Conservation (phyloP, 495 filamentous ascomycete species). For the Neurospora africana region DNA sequence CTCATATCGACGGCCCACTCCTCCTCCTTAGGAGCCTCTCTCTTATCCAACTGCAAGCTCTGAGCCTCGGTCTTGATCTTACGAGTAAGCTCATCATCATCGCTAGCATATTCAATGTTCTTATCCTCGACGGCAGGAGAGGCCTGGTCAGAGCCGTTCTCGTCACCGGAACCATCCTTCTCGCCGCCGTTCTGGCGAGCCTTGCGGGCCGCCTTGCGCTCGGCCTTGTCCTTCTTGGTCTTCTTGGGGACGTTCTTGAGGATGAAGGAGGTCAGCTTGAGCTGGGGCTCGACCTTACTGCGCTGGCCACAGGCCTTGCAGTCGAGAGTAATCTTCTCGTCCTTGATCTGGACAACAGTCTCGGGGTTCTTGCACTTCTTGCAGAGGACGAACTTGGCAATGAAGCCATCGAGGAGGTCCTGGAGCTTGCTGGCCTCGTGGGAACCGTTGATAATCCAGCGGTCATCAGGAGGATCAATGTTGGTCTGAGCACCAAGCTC, state of each 20-base stretch:
- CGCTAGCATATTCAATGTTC: constrained; percentile 58
- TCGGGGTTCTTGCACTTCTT: constrained; percentile 99
- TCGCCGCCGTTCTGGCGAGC: constrained; percentile 69
- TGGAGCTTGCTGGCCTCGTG: constrained; percentile 94
- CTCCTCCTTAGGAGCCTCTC: constrained; percentile 61
- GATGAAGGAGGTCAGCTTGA: constrained; percentile 96
- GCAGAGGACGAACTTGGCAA: constrained; percentile 95
- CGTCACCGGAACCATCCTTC: constrained; percentile 48
- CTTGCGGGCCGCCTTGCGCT: constrained; percentile 74
- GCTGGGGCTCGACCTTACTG: constrained; percentile 77
- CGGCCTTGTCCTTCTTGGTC: constrained; percentile 91
- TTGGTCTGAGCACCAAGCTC: constrained; percentile 98
- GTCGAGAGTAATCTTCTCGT: constrained; percentile 79
- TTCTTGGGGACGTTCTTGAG: constrained; percentile 85
- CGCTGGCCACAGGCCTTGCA: constrained; percentile 98
- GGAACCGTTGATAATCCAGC: constrained; percentile 99
- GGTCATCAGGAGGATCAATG: constrained; percentile 90
- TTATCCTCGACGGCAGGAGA: constrained; percentile 59
- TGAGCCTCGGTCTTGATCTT: constrained; percentile 77
- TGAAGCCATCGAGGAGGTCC: constrained; percentile 97
- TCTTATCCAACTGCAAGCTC: constrained; percentile 46
- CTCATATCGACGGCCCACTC: constrained; percentile 95
- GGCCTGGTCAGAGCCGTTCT: constrained; percentile 65
- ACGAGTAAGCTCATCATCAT: constrained; percentile 87
- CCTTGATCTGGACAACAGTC: constrained; percentile 89